A percentile compares a stretch with the other conserved stretches of the same genome.
Conservation (phyloP, 768 basidiomycete species). For the Suillus clintonianus region DNA sequence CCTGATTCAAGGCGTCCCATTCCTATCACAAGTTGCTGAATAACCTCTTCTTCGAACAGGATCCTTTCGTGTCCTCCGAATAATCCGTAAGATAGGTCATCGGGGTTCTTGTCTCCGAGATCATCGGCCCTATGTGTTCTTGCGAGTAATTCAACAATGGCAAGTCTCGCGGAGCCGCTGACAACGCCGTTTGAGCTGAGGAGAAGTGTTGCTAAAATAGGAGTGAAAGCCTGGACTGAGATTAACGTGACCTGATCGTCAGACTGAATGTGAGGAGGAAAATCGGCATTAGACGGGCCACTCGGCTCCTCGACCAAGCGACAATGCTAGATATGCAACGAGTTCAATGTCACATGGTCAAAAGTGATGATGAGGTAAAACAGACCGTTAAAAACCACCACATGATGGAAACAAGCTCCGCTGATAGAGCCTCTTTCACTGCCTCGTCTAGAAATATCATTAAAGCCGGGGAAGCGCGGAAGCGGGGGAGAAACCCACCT, state of each 20-base stretch:
- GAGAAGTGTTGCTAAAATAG: conserved; percentile 85
- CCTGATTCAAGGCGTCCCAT: conserved; percentile 71
- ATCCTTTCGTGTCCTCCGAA: conserved; percentile 59
- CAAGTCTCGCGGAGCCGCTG: conserved; percentile 69
- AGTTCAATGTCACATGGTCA: conserved; percentile 4
- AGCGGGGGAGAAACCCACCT: conserved; percentile 47
- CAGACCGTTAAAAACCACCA: conserved; percentile 89
- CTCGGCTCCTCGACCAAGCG: conserved; percentile 54
- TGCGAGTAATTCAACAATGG: conserved; percentile 76
- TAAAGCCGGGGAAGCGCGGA: conserved; percentile 8
- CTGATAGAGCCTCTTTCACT: conserved; percentile 86
- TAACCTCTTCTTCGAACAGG: conserved; percentile 77
- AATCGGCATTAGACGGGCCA: conserved; percentile 18
- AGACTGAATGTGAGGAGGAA: conserved; percentile 12
- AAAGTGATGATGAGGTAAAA: conserved; percentile 7
- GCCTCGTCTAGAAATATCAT: conserved; percentile 60
- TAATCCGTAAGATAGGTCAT: conserved; percentile 38
- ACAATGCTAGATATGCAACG: conserved; percentile 53
- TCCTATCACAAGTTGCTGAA: conserved; percentile 87
- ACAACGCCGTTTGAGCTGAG: conserved; percentile 78
- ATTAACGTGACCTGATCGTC: conserved; percentile 45
- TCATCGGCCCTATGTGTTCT: conserved; percentile 67
- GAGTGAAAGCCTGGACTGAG: conserved; percentile 86
- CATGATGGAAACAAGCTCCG: conserved; percentile 76
- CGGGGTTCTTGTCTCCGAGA: conserved; percentile 34